Evolutionary conservation across 2,329 filamentous ascomycete species (phyloP).

Genomic region (Penicillium sp.): DNA sequence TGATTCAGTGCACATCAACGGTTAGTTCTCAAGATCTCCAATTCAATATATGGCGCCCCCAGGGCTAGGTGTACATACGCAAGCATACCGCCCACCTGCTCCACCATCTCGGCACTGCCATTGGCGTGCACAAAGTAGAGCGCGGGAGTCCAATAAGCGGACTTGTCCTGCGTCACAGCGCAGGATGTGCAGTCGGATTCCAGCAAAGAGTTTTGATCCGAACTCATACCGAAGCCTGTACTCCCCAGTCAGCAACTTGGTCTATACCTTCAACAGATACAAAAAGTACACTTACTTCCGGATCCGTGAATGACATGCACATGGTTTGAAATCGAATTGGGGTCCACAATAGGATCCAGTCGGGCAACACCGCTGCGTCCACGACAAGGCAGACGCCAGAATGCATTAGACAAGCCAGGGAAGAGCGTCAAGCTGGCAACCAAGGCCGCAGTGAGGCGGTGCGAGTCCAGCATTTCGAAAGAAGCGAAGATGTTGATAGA

Average conservation of each 20-base stretch:
- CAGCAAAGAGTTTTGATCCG: conserved; percentile 54
- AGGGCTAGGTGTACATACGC: conserved; percentile 53
- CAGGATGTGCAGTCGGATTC: conserved; percentile 71
- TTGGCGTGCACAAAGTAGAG: conserved; percentile 71
- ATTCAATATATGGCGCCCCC: not conserved
- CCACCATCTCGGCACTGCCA: conserved; percentile 61
- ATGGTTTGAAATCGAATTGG: conserved; percentile 56
- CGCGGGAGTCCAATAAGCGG: conserved; percentile 78
- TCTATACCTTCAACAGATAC: not conserved
- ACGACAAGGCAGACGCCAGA: conserved; percentile 86
- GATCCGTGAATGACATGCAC: conserved; percentile 71
- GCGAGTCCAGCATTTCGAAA: conserved; percentile 17
- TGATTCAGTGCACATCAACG: conserved; percentile 26
- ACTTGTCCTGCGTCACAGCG: conserved; percentile 71
- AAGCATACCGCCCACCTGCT: conserved; percentile 75
- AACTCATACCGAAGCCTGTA: conserved; percentile 58
- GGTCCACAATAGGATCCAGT: conserved; percentile 69
- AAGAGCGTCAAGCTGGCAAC: conserved; percentile 27
- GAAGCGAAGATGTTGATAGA: conserved; percentile 10
- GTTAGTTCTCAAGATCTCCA: conserved; percentile 1
- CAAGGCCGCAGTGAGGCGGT: conserved; percentile 14
- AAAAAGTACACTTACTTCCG: conserved; percentile 53
- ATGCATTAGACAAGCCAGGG: conserved; percentile 51
- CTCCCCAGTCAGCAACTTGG: conserved; percentile 6
- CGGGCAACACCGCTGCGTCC: conserved; percentile 63